Evolutionary conservation across 176 grass and related monocot genomes (phyloP).

Genomic region (Carex scoparia): DNA sequence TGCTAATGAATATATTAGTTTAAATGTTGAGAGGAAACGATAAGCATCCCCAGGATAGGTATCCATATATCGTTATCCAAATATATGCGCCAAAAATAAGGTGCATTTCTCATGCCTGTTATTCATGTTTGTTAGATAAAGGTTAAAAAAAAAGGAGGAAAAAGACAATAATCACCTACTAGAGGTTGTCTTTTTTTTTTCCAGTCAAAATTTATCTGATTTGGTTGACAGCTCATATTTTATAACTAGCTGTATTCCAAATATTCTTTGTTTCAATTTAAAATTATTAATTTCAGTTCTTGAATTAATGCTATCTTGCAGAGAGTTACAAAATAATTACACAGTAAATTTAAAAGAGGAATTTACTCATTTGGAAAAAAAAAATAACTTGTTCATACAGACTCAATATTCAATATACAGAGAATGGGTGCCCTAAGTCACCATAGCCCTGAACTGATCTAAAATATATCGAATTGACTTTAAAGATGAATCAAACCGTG

Average conservation of each 20-base stretch:
- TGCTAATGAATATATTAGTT: background rate
- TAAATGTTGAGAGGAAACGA: background rate
- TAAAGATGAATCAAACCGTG: too few relatives aligned
- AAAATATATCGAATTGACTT: too few relatives aligned
- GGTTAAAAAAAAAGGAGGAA: background rate
- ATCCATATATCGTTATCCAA: background rate
- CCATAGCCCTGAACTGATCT: too few relatives aligned
- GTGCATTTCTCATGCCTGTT: background rate
- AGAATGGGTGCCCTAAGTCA: too few relatives aligned
- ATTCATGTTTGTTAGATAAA: background rate
- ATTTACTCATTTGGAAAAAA: background rate
- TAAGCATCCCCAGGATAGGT: background rate
- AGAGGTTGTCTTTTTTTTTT: background rate
- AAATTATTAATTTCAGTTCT: background rate
- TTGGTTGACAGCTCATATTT: background rate
- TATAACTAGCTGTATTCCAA: background rate
- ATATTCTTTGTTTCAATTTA: background rate
- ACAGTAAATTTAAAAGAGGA: background rate
- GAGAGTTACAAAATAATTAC: background rate
- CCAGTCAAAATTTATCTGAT: background rate
- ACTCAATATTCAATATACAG: too few relatives aligned
- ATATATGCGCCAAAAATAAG: background rate
- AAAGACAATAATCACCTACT: background rate
- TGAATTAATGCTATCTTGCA: background rate
- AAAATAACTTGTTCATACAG: background rate